Base-by-base conservation (phyloP, 768 basidiomycete species). In the Trametes cinnabarina region DNA sequence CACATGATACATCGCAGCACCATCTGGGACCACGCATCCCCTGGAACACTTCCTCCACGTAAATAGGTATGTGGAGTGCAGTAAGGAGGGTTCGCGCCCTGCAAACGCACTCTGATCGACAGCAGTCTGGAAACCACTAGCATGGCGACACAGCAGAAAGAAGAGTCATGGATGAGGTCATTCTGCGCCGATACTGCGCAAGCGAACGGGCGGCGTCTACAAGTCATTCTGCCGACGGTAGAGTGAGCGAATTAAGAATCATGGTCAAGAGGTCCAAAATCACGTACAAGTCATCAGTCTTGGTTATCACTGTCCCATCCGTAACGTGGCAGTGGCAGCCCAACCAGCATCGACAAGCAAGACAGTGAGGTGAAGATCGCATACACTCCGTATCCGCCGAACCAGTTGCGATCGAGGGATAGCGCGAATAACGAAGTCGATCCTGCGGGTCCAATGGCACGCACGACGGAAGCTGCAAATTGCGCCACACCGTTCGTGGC, bases 351-450 rank as follows among this genome's bases (percentile, higher is more conserved):
- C 9, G 63, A 49, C 14, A 61, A 12, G 3, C 40, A 50, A 7
- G 68, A 57, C 1, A 68, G 25, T 8, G 43, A 15, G 17, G 66
- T 59, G 28, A 70, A 58, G 37, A 69, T 61, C 32, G 47, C 56
- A 46, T 69, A 79, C 2, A 78, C 76, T 41, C 79, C 65, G 50
- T 78, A 73, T 1, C 83, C 83, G 1, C 79, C 78, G 1, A 74
- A 65, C 40, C 82, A 69, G 39, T 77, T 71, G 37, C 66, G 66
- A 55, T 82, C 70, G 8, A 80, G 47, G 0, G 83, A 83, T 0
- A 82, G 61, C 1, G 86, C 79, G 61, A 83, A 86, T 15, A 86
- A 68, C 0, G 85, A 84, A 2, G 82, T 79, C 5, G 84, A 77
- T 19, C 78, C 62, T 12, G 81, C 74, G 0, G 85, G 85, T 1